Evolutionary conservation across 768 basidiomycete genomes (phyloP).

Genomic region (Mycena galericulata): DNA sequence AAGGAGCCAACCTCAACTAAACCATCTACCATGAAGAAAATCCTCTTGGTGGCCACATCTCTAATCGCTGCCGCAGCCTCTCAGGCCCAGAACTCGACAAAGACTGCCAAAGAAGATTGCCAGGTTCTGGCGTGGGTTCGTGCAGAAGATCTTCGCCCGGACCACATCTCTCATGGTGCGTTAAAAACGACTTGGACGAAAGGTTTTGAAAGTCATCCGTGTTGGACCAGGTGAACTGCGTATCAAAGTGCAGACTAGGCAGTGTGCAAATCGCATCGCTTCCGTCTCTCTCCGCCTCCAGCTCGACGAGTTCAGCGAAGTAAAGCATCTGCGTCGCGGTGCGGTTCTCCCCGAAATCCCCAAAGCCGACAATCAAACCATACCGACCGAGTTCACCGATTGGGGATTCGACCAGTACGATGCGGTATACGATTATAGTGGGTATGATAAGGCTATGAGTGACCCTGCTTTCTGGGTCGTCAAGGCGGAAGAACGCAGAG

Average conservation of each 20-base stretch:
- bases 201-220: too few relatives aligned
- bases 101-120: too few relatives aligned
- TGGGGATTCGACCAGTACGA: neutral
- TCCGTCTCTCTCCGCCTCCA: slow-evolving; percentile 23
- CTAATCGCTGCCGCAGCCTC: too few relatives aligned
- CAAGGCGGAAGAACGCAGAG: slow-evolving; percentile 24
- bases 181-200: too few relatives aligned
- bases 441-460: slow-evolving; percentile 20
- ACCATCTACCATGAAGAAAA: too few relatives aligned
- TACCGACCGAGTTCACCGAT: neutral
- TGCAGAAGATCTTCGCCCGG: too few relatives aligned
- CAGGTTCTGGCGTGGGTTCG: too few relatives aligned
- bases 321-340: slow-evolving; percentile 16
- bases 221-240: slow-evolving; percentile 16
- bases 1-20: too few relatives aligned
- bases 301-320: slow-evolving; percentile 24
- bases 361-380: slow-evolving; percentile 15
- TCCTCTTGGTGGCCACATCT: too few relatives aligned
- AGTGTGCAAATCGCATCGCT: slow-evolving; percentile 7
- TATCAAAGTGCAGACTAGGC: slow-evolving; percentile 13
- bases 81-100: too few relatives aligned
- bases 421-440: slow-evolving; percentile 11
- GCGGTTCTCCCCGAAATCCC: slow-evolving; percentile 16
- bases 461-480: slow-evolving; percentile 23
- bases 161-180: too few relatives aligned